These are phyloP conservation scores for Phytopythium montanum DNA, from an alignment of 352 stramenopile genomes.

Conservation along the genomic window DNA sequence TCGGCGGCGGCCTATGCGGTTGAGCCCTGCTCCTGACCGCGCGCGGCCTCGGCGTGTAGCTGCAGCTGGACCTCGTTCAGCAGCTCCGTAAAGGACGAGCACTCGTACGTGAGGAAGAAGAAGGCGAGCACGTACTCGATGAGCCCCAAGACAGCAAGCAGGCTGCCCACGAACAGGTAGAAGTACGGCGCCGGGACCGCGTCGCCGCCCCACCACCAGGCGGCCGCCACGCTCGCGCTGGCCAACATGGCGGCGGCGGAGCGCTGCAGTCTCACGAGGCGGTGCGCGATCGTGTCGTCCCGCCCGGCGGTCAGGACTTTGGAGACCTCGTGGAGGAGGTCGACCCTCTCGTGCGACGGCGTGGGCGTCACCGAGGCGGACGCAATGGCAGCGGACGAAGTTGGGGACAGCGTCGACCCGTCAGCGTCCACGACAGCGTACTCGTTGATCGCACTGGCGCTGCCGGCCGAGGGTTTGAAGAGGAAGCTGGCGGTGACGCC, in stretches of 20 bases:
- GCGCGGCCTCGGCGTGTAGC: conserved; percentile 27
- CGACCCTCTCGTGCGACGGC: conserved; percentile 31
- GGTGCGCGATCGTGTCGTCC: conserved; percentile 31
- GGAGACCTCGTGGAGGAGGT: conserved; percentile 46
- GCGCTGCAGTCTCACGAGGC: conserved; percentile 37
- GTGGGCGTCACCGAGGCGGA: conserved; percentile 16
- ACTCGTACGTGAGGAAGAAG: conserved; percentile 80
- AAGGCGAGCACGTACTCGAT: conserved; percentile 74
- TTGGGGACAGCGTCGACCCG: conserved; percentile 10
- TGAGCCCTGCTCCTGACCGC: background rate
- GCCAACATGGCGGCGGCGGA: conserved; percentile 27
- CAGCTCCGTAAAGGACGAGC: conserved; percentile 76
- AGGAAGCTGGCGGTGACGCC: conserved; percentile 68
- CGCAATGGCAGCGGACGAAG: conserved; percentile 8
- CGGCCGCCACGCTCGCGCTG: conserved; percentile 23
- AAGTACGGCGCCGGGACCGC: conserved; percentile 24
- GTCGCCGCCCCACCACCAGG: conserved; percentile 17
- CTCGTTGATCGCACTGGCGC: conserved; percentile 31
- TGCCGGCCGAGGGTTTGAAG: conserved; percentile 15
- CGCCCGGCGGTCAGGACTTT: conserved; percentile 36
- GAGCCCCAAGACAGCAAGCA: conserved; percentile 33
- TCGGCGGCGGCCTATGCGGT: conserved; percentile 2
- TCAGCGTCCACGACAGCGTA: conserved; percentile 21
- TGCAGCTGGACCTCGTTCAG: conserved; percentile 66
- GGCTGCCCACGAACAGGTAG: conserved; percentile 28